Evolutionary conservation across 1,284 basidiomycete genomes (phyloP).

Genomic region (Leccinum pseudoinsigne): DNA sequence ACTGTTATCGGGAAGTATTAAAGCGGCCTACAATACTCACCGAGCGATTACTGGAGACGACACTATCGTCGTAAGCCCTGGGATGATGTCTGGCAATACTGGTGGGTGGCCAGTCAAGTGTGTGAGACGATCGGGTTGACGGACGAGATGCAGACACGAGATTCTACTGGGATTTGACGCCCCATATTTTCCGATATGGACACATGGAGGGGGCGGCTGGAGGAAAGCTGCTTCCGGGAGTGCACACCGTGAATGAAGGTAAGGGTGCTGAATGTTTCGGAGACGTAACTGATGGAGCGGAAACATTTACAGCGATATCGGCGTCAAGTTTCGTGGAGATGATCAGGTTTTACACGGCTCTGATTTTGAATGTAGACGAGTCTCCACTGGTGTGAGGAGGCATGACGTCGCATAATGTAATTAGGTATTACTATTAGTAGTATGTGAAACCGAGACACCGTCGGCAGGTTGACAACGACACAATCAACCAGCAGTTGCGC

Average conservation of each 20-base stretch:
- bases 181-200: conserved; percentile 51
- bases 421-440: not conserved
- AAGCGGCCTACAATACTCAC: conserved; percentile 42
- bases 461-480: not conserved
- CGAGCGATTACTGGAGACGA: conserved; percentile 31
- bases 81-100: conserved; percentile 46
- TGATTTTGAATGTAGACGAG: conserved; percentile 52
- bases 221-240: conserved; percentile 35
- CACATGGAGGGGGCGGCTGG: conserved; percentile 34
- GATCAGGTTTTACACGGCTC: conserved; percentile 45
- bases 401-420: conserved; percentile 4
- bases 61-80: conserved; percentile 48
- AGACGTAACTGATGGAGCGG: not conserved
- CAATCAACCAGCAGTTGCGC: not conserved
- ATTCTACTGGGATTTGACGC: conserved; percentile 48
- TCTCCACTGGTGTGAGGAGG: not conserved
- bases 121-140: conserved; percentile 1
- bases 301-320: conserved; percentile 32
- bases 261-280: not conserved
- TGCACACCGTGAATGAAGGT: conserved; percentile 54
- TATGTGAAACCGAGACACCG: not conserved
- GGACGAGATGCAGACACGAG: conserved; percentile 38
- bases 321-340: conserved; percentile 42
- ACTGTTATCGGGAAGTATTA: conserved; percentile 52
- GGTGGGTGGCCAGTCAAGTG: conserved; percentile 21